These are phyloP conservation scores for Apiotrichum domesticum DNA, from an alignment of 1,284 basidiomycete species.

Conservation along the genomic window DNA sequence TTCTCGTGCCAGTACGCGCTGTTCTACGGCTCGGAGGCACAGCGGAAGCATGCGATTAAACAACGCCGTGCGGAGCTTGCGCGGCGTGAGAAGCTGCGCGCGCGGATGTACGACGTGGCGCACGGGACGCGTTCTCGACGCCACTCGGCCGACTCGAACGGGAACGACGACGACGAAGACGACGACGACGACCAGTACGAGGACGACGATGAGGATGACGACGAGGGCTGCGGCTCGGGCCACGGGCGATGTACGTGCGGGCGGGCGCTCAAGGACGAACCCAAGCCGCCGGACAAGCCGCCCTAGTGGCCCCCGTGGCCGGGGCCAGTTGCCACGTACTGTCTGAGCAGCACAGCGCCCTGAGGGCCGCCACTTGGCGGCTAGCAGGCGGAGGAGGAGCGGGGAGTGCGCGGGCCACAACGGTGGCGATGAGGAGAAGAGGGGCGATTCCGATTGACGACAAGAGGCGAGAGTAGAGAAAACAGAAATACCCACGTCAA, in stretches of 20 bases:
- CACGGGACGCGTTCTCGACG: conserved; percentile 29
- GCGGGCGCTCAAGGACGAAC: conserved; percentile 7
- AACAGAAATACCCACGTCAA: too few relatives aligned
- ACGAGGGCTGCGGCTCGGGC: conserved; percentile 1
- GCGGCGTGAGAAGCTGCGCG: conserved; percentile 65
- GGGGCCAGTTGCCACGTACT: not conserved
- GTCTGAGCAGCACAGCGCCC: not conserved
- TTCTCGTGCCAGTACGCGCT: conserved; percentile 78
- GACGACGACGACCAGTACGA: conserved; percentile 13
- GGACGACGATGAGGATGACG: conserved; percentile 3
- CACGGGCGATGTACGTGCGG: conserved; percentile 11
- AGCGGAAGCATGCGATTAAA: conserved; percentile 60
- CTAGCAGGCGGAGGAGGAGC: conserved; percentile 7
- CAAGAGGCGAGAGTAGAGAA: too few relatives aligned
- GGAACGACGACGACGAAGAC: conserved; percentile 8
- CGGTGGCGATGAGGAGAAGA: not conserved
- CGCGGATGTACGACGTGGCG: conserved; percentile 56
- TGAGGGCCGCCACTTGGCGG: not conserved
- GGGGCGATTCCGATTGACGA: not conserved
- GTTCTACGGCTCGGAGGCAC: conserved; percentile 67
- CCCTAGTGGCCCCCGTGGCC: not conserved
- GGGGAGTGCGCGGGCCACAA: conserved; percentile 8
- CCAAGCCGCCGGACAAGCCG: conserved; percentile 7
- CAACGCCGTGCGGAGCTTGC: conserved; percentile 70
- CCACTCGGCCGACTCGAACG: conserved; percentile 1